Evolutionary conservation across 2,329 filamentous ascomycete species (phyloP).

Genomic region (Penicillium sclerotiorum): DNA sequence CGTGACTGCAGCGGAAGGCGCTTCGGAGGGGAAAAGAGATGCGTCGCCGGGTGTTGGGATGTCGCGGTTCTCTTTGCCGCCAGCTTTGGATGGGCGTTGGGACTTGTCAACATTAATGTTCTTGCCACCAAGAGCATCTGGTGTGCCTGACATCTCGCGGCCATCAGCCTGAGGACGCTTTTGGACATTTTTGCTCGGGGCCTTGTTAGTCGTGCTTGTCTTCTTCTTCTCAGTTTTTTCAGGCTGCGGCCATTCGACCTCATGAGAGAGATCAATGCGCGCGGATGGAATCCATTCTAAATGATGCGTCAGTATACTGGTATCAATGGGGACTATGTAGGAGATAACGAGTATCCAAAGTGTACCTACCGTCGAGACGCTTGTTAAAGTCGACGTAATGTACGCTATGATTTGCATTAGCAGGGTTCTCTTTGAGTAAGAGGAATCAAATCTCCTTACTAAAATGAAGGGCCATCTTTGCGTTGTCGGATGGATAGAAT

Average conservation of each 20-base stretch:
- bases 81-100: constrained; percentile 57
- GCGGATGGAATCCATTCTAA: constrained; percentile 86
- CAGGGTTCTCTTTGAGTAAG: not conserved
- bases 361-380: constrained; percentile 59
- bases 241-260: constrained; percentile 94
- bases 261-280: constrained; percentile 81
- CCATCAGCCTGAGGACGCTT: constrained; percentile 47
- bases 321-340: not conserved
- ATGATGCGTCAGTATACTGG: constrained; percentile 50
- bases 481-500: constrained; percentile 92
- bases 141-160: constrained; percentile 60
- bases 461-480: constrained; percentile 85
- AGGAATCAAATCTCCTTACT: constrained; percentile 48
- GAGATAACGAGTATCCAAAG: not conserved
- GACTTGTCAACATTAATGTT: constrained; percentile 51
- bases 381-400: constrained; percentile 99
- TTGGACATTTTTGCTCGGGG: constrained; percentile 62
- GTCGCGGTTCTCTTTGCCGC: constrained; percentile 63
- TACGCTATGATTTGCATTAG: constrained; percentile 54
- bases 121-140: constrained; percentile 53
- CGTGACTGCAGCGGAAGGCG: constrained; percentile 42
- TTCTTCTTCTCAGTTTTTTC: constrained; percentile 89
- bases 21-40: constrained; percentile 37
- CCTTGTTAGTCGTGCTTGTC: constrained; percentile 58
- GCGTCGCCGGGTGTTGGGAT: constrained; percentile 41